Evolutionary conservation across 352 stramenopile species (phyloP), one percentile per base, ranked within the genome.

Genomic region (Pythium scleroteichum): DNA sequence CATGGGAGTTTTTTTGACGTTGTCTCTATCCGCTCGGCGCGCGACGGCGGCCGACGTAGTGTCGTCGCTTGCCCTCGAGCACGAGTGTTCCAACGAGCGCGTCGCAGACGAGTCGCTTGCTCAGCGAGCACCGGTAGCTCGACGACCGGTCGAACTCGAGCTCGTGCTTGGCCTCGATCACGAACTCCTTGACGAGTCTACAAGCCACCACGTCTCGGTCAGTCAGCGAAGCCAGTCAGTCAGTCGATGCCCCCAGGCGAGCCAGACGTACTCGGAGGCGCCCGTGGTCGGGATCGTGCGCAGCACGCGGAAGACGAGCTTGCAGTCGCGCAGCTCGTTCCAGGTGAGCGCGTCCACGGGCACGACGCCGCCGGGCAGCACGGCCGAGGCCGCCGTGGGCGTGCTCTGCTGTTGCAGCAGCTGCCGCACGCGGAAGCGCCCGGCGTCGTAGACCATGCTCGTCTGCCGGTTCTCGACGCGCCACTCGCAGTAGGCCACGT

Each of bases 171-270:
- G 57, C 29, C 39, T 64, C 57, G 27, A 64, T 53, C 23, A 22
- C 46, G 9, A 64, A 41, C 26, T 64, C 57, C 40, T 64, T 64
- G 7, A 64, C 57, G 9, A 64, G 38, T 53, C 57, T 64, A n/a
- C n/a, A n/a, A n/a, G n/a, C n/a, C n/a, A n/a, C n/a, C n/a, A n/a
- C n/a, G n/a, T n/a, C n/a, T n/a, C n/a, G n/a, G n/a, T n/a, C n/a
- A n/a, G n/a, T n/a, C n/a, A n/a, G n/a, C n/a, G n/a, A n/a, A n/a
- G n/a, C n/a, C n/a, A n/a, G n/a, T n/a, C n/a, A n/a, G n/a, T n/a
- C n/a, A n/a, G n/a, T n/a, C n/a, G n/a, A n/a, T n/a, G n/a, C n/a
- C n/a, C n/a, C n/a, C n/a, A n/a, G n/a, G n/a, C n/a, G n/a, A n/a
- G n/a, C n/a, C n/a, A n/a, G n/a, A 52, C 57, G 46, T 52, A 64